Base-by-base conservation (phyloP, 1,139 yeast genomes). In the Ogataea hybrid region DNA sequence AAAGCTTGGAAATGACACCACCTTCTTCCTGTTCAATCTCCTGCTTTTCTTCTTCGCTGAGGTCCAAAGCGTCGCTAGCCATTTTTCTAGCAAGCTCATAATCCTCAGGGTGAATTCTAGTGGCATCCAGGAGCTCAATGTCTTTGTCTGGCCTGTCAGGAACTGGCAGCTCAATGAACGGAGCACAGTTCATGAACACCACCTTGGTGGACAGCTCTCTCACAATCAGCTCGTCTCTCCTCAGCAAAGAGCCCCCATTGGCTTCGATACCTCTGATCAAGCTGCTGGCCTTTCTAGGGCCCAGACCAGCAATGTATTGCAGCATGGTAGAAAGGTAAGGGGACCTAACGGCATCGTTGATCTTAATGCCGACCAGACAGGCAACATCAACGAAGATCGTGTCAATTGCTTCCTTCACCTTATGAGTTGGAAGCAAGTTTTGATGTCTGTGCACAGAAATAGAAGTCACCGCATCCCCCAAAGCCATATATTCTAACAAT, bases 91-190 rank as follows among this genome's bases (percentile, higher is more conserved):
- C 97, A 54, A 92, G 73, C 48, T 87, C 96, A 61, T 92, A 92
- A 65, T 92, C 98, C 64, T 94, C 97, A 4, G 98, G 98, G 58
- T 92, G 99, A 35, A 94, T 89, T 67, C 98, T 79, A 0, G 98
- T 92, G 28, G 95, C 90, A 65, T 92, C 99, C 51, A 92, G 72
- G 39, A 86, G 71, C 57, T 92, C 97, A 31, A 85, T 77, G 54
- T 65, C 81, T 54, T 73, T 84, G 45, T 75, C 78, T 21, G 65
- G 62, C 18, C 65, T 59, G 45, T 80, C 86, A 37, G 75, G 79
- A 64, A 81, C 81, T 1, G 95, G 92, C 49, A 92, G 84, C 56
- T 80, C 80, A 61, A 92, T 69, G 69, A 92, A 92, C 25, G 96
- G 85, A 0, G 97, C 88, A 61, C 97, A 88, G 62, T 92, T 92